Base-by-base conservation (phyloP, 2,329 filamentous ascomycete species). In the Penicillium frequentans region DNA sequence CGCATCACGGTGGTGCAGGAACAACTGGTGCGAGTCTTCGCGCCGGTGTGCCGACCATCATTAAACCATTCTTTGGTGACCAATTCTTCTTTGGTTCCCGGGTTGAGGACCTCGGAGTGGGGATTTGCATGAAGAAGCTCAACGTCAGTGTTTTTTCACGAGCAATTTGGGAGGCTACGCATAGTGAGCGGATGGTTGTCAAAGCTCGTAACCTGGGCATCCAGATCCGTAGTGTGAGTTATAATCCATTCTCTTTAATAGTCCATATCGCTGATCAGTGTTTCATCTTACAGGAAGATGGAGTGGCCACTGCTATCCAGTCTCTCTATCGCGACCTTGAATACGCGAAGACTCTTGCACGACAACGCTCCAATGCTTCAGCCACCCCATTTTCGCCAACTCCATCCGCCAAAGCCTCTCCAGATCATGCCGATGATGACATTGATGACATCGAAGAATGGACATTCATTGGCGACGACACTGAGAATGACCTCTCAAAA, bases 41-140 rank as follows among this genome's bases (percentile, higher is more conserved):
- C 52, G 93, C 93, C 0, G 95, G 95, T 2, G 86, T 96, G 5
- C 95, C 95, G 0, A 98, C 95, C 0, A 93, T 99, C 62, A 90
- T 98, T 70, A 90, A 93, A 59, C 95, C 95, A 0, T 99, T 98
- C 79, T 99, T 99, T 70, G 95, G 95, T 5, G 95, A 99, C 68
- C 95, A 99, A 71, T 97, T 90, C 81, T 99, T 99, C 80, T 98
- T 96, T 67, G 95, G 92, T 7, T 85, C 83, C 29, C 84, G 95
- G 4, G 90, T 98, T 1, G 92, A 98, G 73, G 93, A 98, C 68
- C 81, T 99, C 6, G 93, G 95, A 0, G 95, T 98, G 2, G 95
- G 95, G 0, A 87, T 96, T 21, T 91, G 88, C 69, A 81, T 99
- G 66, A 92, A 90, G 79, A 95, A 91, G 74, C 86, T 96, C 79